Base-by-base conservation (phyloP, 1,284 basidiomycete species). In the Erythrobasidium hasegawianum region DNA sequence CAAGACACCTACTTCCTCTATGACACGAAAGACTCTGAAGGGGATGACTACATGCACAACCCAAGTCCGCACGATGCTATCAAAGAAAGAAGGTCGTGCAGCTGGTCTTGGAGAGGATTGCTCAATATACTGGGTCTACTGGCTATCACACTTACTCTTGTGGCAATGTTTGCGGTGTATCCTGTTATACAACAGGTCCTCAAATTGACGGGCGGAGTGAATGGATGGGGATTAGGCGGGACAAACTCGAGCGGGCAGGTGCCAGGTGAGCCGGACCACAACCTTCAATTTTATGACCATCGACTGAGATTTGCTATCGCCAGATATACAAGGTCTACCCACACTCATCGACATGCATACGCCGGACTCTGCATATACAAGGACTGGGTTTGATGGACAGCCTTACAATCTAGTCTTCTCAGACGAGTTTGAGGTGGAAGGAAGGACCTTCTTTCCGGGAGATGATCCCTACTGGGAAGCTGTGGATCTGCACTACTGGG, bases 361-460 rank as follows among this genome's bases (percentile, higher is more conserved):
- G 1, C 65, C 64, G 2, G 33, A 69, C 13, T 53, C 40, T 3
- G 69, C 64, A 2, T 45, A 26, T 13, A 43, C 45, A n/a, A 18
- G 55, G 1, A 67, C 55, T 18, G 75, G 74, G 5, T 68, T 71
- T 20, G 73, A 75, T 67, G 72, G 72, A 27, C 49, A 71, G 38
- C 50, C 40, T 16, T 77, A 75, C 61, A 71, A 78, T 22, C 83
- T 97, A 33, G 86, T 92, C 1, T 94, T 93, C 77, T 91, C 87
- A 65, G 94, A 97, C 77, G 94, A 97, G 78, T 96, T 96, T 77
- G 86, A 94, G 57, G 79, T 74, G 5, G 85, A 87, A 33, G 92
- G 90, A 7, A 75, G 83, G 55, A 80, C 79, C 0, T 84, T 84
- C 71, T 83, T 79, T 68, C 78, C 79, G 13, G 82, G 82, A 24